A percentile compares a stretch with the other conserved stretches of the same genome.
Conservation (phyloP, 2,329 filamentous ascomycete genomes). For the Rhynchosporium agropyri region DNA sequence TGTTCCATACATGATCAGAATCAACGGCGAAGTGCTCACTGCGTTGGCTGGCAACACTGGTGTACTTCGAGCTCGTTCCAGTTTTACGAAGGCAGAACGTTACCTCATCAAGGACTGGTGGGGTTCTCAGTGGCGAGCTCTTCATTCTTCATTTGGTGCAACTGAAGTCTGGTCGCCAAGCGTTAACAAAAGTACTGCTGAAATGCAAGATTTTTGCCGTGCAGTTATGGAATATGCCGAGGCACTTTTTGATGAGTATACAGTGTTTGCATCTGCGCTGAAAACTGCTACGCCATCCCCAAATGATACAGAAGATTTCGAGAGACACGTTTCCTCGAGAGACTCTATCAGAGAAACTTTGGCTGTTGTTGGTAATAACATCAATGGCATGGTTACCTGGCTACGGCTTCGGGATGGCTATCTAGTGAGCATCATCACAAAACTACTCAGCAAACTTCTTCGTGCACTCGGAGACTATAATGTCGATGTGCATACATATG, state of each 20-base stretch:
- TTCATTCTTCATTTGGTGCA: constrained; percentile 78
- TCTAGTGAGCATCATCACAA: constrained; percentile 79
- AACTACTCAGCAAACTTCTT: constrained; percentile 82
- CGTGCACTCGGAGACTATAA: constrained; percentile 76
- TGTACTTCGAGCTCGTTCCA: constrained; percentile 44
- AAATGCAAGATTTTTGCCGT: constrained; percentile 91
- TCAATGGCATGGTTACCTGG: constrained; percentile 79
- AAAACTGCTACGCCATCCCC: constrained; percentile 46
- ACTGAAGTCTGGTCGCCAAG: constrained; percentile 78
- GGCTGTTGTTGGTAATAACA: constrained; percentile 64
- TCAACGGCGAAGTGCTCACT: constrained; percentile 58
- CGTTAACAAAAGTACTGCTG: constrained; percentile 55
- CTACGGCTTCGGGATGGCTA: constrained; percentile 86
- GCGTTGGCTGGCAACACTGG: constrained; percentile 61
- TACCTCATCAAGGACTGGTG: constrained; percentile 68
- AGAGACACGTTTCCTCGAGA: constrained; percentile 39
- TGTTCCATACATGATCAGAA: constrained; percentile 59
- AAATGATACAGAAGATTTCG: constrained; percentile 34
- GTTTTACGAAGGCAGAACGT: constrained; percentile 40
- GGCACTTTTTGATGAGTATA: constrained; percentile 80
- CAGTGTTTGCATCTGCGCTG: constrained; percentile 64
- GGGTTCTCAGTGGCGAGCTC: constrained; percentile 78
- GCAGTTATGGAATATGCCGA: constrained; percentile 95
- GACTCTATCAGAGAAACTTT: constrained; percentile 57
- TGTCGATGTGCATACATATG: constrained; percentile 66